Percentiles rank a stretch among this genome's conserved stretches.
phyloP scores from a whole-genome alignment of 129 eudicot species.

The carrot (Daucus carota) region DNA sequence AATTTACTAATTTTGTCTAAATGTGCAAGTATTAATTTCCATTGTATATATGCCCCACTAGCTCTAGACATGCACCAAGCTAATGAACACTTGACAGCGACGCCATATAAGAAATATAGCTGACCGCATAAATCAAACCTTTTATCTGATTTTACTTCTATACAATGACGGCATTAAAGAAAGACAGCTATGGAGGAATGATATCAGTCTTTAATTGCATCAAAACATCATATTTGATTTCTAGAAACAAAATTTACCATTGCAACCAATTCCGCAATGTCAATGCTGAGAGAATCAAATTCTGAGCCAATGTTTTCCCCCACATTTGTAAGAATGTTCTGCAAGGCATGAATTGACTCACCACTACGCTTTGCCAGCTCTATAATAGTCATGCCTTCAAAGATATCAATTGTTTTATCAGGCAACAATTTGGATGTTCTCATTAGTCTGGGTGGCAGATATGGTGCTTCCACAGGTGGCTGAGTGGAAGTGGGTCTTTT shows the following conservation, averaged over 20 bases:
- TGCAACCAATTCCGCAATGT: constrained; percentile 78
- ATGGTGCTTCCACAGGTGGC: constrained; percentile 76
- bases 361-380: constrained; percentile 87
- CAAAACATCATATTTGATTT: neutral
- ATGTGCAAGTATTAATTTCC: neutral
- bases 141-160: neutral
- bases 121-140: neutral
- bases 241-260: constrained; percentile 43
- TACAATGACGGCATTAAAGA: neutral
- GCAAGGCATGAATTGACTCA: constrained; percentile 45
- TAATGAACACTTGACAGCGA: neutral
- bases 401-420: constrained; percentile 71
- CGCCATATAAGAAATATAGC: no score
- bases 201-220: neutral
- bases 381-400: constrained; percentile 73
- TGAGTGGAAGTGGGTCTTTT: constrained; percentile 38
- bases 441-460: constrained; percentile 55
- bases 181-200: neutral
- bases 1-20: neutral
- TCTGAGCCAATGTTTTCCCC: constrained; percentile 85
- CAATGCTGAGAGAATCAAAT: constrained; percentile 74
- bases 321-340: constrained; percentile 56
- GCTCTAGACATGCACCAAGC: neutral
- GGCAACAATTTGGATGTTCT: constrained; percentile 36
- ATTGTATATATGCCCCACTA: neutral